Evolutionary conservation across 2,329 filamentous ascomycete species (phyloP), one percentile per base, ranked within the genome.

Genomic region (Bipolaris gigantea): DNA sequence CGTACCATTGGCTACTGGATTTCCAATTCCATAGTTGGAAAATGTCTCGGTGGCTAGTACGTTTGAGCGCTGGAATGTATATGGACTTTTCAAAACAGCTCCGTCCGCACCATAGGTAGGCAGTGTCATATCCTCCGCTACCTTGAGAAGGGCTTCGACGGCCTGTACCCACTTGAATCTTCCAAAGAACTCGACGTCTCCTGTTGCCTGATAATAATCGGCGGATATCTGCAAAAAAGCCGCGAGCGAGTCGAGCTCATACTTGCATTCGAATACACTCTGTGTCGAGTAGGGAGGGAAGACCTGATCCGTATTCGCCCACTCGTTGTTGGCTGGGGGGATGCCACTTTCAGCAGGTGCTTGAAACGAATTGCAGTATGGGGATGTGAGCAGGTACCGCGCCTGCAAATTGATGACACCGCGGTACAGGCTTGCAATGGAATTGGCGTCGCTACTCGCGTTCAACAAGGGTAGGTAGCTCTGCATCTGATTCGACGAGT

Each of bases 341-440:
- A 82, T 70, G 2, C 72, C 73, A 33, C 79, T 80, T 53, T 82
- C 79, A 1, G 73, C 67, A 0, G 80, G 80, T 19, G 80, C 77
- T 57, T 82, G 80, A 62, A 82, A 82, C 5, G 78, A 76, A 64
- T 82, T 81, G 71, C 80, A 82, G 62, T 80, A 81, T 5, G 80
- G 80, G 15, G 82, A 83, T 30, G 81, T 81, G 49, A 84, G 78
- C 47, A 90, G 80, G 70, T 89, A 90, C 40, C 87, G 80, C 19
- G 86, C 79, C 68, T 90, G 88, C 5, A 88, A 78, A 67, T 90
- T 90, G 70, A 91, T 88, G 2, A 88, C 81, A 1, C 88, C 88
- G 13, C 87, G 81, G 73, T 86, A 89, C 0, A 90, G 76, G 19
- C 83, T 84, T 32, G 87, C 86, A 18, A 90, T 78, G 0, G 85